Percentiles rank a stretch among this genome's conserved stretches.
These are phyloP conservation scores for Phytopythium delawarense DNA, from an alignment of 352 stramenopile genomes.

Conservation along the genomic window DNA sequence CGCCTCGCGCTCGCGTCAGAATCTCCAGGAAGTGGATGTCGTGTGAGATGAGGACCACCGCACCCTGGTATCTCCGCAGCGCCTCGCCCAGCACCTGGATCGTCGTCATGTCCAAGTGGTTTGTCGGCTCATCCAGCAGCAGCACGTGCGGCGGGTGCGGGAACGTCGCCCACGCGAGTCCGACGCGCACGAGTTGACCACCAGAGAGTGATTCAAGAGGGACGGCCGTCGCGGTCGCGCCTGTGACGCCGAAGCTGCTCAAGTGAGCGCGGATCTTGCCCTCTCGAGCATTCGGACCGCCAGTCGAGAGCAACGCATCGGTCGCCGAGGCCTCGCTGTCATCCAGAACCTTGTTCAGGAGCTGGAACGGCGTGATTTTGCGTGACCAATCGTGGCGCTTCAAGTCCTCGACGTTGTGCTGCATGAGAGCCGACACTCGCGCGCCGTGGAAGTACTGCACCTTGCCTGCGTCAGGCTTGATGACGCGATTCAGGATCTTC, in stretches of 20 bases:
- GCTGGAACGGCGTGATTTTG: conserved; percentile 33
- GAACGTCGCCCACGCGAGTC: conserved; percentile 45
- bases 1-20: conserved; percentile 18
- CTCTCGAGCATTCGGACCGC: conserved; percentile 15
- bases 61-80: conserved; percentile 45
- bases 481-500: conserved; percentile 87
- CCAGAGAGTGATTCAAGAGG: conserved; percentile 39
- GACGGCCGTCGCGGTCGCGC: conserved; percentile 24
- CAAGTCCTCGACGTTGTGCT: conserved; percentile 60
- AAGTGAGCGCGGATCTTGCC: conserved; percentile 40
- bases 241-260: conserved; percentile 43
- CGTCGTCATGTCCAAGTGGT: conserved; percentile 90
- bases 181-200: conserved; percentile 47
- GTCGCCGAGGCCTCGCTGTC: conserved; percentile 22
- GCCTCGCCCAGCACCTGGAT: conserved; percentile 72
- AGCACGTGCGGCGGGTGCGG: conserved; percentile 90
- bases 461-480: conserved; percentile 45
- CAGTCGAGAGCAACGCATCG: neutral
- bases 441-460: conserved; percentile 46
- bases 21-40: conserved; percentile 57
- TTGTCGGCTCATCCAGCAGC: conserved; percentile 91
- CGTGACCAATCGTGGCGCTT: conserved; percentile 47
- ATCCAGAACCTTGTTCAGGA: conserved; percentile 33
- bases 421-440: conserved; percentile 47
- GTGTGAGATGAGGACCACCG: conserved; percentile 63